Evolutionary conservation across 108 stramenopile genomes (phyloP).

Genomic region (Stephanodiscus minutulus): DNA sequence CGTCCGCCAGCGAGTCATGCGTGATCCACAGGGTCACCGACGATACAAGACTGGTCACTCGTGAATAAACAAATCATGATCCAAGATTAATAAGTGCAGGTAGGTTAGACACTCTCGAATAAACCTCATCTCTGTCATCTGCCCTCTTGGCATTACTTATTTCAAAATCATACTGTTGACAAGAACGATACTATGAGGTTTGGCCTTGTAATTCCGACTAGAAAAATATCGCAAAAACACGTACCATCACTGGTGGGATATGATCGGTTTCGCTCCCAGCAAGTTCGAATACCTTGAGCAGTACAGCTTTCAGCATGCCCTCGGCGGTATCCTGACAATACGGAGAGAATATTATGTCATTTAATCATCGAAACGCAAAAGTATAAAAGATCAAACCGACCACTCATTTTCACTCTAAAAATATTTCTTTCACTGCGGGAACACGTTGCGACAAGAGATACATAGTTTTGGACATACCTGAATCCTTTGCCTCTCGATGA

Average conservation of each 20-base stretch:
- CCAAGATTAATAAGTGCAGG: conserved; percentile 80
- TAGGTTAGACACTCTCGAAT: conserved; percentile 78
- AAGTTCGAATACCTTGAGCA: conserved; percentile 66
- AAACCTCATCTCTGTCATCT: conserved; percentile 85
- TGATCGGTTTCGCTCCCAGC: conserved; percentile 76
- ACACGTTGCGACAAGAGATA: not conserved
- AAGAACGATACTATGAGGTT: conserved; percentile 12
- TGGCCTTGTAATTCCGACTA: not conserved
- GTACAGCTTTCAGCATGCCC: conserved; percentile 78
- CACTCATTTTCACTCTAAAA: not conserved
- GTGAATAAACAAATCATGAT: conserved; percentile 24
- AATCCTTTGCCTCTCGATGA: conserved; percentile 84
- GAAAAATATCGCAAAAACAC: not conserved
- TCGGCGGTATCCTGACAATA: conserved; percentile 74
- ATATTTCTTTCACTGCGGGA: not conserved
- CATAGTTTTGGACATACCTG: conserved; percentile 48
- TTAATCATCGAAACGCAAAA: not conserved
- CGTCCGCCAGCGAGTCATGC: no score
- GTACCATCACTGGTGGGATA: conserved; percentile 60
- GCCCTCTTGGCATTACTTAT: conserved; percentile 73
- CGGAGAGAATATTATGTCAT: not conserved
- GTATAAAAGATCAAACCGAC: no score
- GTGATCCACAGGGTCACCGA: not conserved
- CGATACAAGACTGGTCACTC: not conserved
- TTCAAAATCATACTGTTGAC: conserved; percentile 74